Base-by-base conservation (phyloP, 2,329 filamentous ascomycete genomes). In the Trematosphaeria pertusa region DNA sequence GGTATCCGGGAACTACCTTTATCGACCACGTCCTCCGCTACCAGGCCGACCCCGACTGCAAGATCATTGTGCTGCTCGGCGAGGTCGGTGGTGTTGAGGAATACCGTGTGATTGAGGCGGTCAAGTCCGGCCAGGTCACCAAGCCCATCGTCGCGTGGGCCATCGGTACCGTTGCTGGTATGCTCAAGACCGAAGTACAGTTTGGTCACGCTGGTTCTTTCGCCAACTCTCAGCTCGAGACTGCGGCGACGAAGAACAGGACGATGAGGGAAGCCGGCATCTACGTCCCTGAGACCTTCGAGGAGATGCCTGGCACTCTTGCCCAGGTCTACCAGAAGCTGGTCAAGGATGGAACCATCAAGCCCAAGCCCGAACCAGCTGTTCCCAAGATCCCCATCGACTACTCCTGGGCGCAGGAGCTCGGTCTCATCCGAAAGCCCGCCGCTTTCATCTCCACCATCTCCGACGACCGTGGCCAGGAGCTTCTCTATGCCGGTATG, bases 131-230 rank as follows among this genome's bases (percentile, higher is more conserved):
- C 68, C 77, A 84, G 72, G 96, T 99, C 75, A 99, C 88, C 74
- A 99, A 99, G 87, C 94, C 94, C 68, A 94, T 99, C 70, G 92
- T 99, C 52, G 94, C 94, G 33, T 99, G 94, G 94, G 94, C 94
- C 62, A 99, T 99, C 70, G 94, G 94, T 82, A 99, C 94, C 67
- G 97, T 95, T 77, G 94, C 94, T 57, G 93, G 90, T 84, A 94
- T 99, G 91, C 96, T 99, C 83, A 97, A 96, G 87, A 99, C 94
- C 31, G 94, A 99, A 82, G 94, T 99, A 35, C 94, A 99, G 78
- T 99, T 99, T 79, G 94, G 94, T 70, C 94, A 99, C 81, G 94
- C 94, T 67, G 94, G 94, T 78, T 91, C 94, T 43, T 97, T 97
- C 64, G 94, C 94, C 83, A 99, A 99, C 86, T 99, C 94, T 48